Base-by-base conservation (phyloP, 176 grass and related monocot genomes). In the Phoenix dactylifera region DNA sequence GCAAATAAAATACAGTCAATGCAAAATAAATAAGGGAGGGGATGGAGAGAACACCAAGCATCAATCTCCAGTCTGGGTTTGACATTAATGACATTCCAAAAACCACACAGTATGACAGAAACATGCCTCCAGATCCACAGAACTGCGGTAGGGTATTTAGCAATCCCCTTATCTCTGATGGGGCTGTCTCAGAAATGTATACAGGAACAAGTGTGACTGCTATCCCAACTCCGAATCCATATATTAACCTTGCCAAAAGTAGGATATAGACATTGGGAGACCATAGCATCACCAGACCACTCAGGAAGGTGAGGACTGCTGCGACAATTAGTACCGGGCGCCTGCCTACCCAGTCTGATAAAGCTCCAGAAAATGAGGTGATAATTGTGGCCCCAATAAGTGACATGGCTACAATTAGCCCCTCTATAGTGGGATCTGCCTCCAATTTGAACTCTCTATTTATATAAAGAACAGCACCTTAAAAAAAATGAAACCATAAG, bases 161-260 rank as follows among this genome's bases (percentile, higher is more conserved):
- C 66, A 63, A 53, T 2, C 90, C 90, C 72, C 90, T 86, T 49
- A 86, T 89, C 77, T 95, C 90, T 0, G 90, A 25, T 54, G 90
- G 90, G 18, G 90, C 90, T n/a, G 74, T 95, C 76, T 95, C 90
- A 3, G 90, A 95, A 60, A 95, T 95, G 71, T 95, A 95, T 32
- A 95, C 22, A 32, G 90, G 90, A 51, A 95, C 77, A 28, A 89
- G 83, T 5, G 90, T 95, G 54, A 95, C 86, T 63, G 86, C 77
- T 57, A 95, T 48, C 7, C 90, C 90, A 0, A 89, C 89, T 25
- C 90, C 90, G 3, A 95, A 95, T 24, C 90, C 90, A 24, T 95
- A 79, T 50, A 95, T 49, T 18, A 95, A 83, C 26, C 90, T 81
- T 64, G 90, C 82, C 52, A 86, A 71, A 62, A 95, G 83, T 50